Evolutionary conservation across 768 basidiomycete species (phyloP).

Genomic region (Mycena alexandri): DNA sequence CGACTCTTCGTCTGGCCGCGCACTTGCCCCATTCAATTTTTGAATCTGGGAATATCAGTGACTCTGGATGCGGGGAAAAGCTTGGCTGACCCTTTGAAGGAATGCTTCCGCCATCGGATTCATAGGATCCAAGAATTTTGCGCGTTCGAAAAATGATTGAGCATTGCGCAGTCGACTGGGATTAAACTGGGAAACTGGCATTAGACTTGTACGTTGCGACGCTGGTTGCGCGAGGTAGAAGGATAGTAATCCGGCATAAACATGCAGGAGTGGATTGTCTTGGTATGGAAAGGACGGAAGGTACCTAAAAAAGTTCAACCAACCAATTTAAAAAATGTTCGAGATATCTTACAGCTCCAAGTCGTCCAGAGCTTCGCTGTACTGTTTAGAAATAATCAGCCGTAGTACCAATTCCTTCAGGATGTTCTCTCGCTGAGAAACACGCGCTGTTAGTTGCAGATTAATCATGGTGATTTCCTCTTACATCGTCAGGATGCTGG

Average conservation of each 20-base stretch:
- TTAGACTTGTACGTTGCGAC: conserved; percentile 22
- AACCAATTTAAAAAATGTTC: neutral
- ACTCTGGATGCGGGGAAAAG: neutral
- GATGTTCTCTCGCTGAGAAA: conserved; percentile 74
- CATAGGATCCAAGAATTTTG: conserved; percentile 68
- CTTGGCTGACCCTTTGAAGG: conserved; percentile 60
- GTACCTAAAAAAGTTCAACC: conserved; percentile 63
- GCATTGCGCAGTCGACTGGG: conserved; percentile 62
- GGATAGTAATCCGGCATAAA: conserved; percentile 84
- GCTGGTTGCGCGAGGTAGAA: conserved; percentile 69
- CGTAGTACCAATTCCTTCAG: conserved; percentile 81
- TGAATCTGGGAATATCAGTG: conserved; percentile 21
- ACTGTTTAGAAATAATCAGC: conserved; percentile 67
- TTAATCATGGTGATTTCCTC: conserved; percentile 37
- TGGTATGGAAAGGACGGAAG: conserved; percentile 90
- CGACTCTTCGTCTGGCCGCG: conserved; percentile 45
- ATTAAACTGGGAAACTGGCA: conserved; percentile 43
- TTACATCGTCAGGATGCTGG: conserved; percentile 74
- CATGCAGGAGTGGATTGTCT: conserved; percentile 82
- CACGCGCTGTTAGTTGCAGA: conserved; percentile 16
- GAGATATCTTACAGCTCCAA: conserved; percentile 80
- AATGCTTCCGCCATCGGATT: conserved; percentile 67
- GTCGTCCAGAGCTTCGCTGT: conserved; percentile 84
- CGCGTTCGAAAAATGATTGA: conserved; percentile 74
- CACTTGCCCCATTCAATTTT: conserved; percentile 24